Evolutionary conservation across 345 rosid species (phyloP).

Genomic region (Eucalyptus curtisii): DNA sequence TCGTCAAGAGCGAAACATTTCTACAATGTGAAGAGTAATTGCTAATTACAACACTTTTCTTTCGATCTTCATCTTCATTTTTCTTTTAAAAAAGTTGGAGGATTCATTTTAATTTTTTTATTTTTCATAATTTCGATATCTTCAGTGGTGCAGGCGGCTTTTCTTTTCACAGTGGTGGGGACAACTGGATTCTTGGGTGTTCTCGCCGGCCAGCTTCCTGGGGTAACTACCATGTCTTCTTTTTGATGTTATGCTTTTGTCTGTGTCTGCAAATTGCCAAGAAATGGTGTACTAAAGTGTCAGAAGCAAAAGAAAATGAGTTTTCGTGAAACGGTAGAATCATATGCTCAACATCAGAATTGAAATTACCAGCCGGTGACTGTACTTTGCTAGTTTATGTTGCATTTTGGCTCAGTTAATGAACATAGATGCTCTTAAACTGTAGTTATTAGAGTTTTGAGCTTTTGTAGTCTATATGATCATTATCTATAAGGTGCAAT

Average conservation of each 20-base stretch:
- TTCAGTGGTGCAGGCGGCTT: conserved; percentile 82
- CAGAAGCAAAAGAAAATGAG: background rate
- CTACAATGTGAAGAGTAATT: background rate
- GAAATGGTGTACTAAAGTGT: background rate
- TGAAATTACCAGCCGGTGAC: background rate
- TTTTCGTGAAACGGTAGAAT: background rate
- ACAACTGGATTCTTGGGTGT: conserved; percentile 69
- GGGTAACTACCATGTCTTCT: conserved; percentile 28
- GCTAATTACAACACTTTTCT: background rate
- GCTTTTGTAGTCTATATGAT: background rate
- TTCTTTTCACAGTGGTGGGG: conserved; percentile 86
- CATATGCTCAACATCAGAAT: background rate
- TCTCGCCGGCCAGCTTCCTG: conserved; percentile 91
- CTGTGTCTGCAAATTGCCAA: background rate
- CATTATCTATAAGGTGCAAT: background rate
- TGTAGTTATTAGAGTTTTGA: background rate
- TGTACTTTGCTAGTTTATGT: background rate
- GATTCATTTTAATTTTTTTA: too few species aligned
- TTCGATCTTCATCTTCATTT: background rate
- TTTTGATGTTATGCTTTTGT: background rate
- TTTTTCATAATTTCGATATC: conserved; percentile 9
- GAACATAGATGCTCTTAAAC: background rate
- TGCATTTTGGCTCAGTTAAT: background rate
- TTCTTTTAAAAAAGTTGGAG: background rate
- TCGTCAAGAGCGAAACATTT: background rate